Percentiles rank a stretch among this genome's conserved stretches.
These are phyloP conservation scores for Cephaloascus fragrans DNA, from an alignment of 805 yeast genomes.

Conservation along the genomic window DNA sequence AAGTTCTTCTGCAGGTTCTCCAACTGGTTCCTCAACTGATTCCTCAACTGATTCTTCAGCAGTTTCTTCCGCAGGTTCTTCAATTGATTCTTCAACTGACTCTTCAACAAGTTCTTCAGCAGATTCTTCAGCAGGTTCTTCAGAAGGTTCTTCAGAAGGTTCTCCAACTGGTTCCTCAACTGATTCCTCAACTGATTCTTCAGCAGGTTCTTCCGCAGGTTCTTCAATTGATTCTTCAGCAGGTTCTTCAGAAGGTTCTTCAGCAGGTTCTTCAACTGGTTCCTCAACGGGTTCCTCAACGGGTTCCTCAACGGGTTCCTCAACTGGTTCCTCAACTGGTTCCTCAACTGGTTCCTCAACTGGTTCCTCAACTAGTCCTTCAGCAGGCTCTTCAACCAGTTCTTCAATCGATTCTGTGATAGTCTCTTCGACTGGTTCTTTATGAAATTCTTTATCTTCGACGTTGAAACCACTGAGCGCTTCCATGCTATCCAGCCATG, in stretches of 20 bases:
- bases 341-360: constrained; percentile 7
- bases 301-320: constrained; percentile 1
- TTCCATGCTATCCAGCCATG: too few species aligned
- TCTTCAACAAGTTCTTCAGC: constrained; percentile 4
- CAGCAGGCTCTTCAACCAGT: constrained; percentile 5
- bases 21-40: background rate
- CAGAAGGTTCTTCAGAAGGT: constrained; percentile 2
- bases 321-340: constrained; percentile 1
- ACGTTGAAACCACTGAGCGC: constrained; percentile 15
- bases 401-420: constrained; percentile 9
- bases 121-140: constrained; percentile 1
- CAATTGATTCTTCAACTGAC: background rate
- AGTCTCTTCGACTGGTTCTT: constrained; percentile 7
- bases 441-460: constrained; percentile 11
- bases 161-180: constrained; percentile 3
- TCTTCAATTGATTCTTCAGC: constrained; percentile 1
- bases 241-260: background rate
- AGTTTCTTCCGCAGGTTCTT: constrained; percentile 1
- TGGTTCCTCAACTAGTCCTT: constrained; percentile 5
- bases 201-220: background rate
- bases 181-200: background rate
- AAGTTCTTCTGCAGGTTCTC: background rate
- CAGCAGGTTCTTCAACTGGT: background rate
- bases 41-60: constrained; percentile 2
- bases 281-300: background rate